Percentiles rank a stretch among this genome's conserved stretches.
These are phyloP conservation scores for Kingdonia uniflora DNA, from an alignment of 164 flowering plant genomes.

Conservation along the genomic window DNA sequence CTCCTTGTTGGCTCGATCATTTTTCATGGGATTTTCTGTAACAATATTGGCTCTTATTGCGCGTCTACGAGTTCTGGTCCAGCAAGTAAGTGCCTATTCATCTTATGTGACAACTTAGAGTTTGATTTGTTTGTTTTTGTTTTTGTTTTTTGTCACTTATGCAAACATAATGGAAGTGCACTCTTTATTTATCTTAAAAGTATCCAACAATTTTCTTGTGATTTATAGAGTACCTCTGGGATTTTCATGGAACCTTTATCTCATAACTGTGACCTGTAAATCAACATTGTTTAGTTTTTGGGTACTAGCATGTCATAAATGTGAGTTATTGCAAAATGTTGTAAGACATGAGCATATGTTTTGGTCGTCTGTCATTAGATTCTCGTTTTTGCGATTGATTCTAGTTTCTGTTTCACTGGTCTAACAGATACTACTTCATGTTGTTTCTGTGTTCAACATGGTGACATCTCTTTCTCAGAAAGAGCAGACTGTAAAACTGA, in stretches of 20 bases:
- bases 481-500: slow-evolving; percentile 1
- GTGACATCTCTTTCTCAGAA: slow-evolving; percentile 1
- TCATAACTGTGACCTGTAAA: too few species aligned
- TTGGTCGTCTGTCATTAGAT: not conserved
- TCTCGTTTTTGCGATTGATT: not conserved
- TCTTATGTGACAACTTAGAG: too few species aligned
- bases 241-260: not conserved
- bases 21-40: slow-evolving; percentile 73
- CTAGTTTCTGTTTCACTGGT: not conserved
- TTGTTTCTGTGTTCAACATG: slow-evolving; percentile 9
- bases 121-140: too few species aligned
- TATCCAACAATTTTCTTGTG: too few species aligned
- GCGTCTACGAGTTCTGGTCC: slow-evolving; percentile 76
- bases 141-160: too few species aligned
- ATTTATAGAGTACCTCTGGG: too few species aligned
- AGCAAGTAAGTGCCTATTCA: slow-evolving; percentile 49
- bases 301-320: not conserved
- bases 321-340: not conserved
- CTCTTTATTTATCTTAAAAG: too few species aligned
- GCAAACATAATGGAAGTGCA: too few species aligned
- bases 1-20: slow-evolving; percentile 72
- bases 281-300: too few species aligned
- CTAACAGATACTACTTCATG: slow-evolving; percentile 7
- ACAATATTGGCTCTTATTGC: slow-evolving; percentile 62
- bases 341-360: not conserved